A percentile compares a stretch with the other conserved stretches of the same genome.
Evolutionary conservation across 1,284 basidiomycete species (phyloP).

Genomic region (Trichosporon ovoides): DNA sequence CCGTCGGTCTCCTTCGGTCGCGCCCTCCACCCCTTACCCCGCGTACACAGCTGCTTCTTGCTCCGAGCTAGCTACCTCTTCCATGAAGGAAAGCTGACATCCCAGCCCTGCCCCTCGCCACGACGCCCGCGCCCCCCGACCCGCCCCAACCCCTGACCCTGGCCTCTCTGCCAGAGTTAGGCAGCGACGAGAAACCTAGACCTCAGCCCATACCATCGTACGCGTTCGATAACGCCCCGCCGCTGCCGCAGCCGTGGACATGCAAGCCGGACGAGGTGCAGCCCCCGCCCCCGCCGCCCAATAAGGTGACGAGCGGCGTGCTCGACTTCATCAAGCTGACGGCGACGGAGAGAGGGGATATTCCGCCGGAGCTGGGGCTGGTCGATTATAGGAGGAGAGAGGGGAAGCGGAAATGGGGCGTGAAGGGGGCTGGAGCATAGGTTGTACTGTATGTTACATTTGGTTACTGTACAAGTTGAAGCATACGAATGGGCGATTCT

Average conservation of each 20-base stretch:
- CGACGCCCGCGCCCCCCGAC: constrained; percentile 6
- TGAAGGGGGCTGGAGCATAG: constrained; percentile 19
- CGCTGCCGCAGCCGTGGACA: constrained; percentile 37
- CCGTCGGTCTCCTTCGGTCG: too few species aligned
- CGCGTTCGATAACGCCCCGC: constrained; percentile 36
- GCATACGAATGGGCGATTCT: too few species aligned
- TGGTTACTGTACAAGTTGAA: neutral
- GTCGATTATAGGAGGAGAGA: constrained; percentile 36
- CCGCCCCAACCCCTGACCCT: constrained; percentile 7
- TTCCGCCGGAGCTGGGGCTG: constrained; percentile 43
- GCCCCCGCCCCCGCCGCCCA: constrained; percentile 7
- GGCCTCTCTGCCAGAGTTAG: constrained; percentile 8
- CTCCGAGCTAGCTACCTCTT: too few species aligned
- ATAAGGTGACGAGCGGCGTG: constrained; percentile 32
- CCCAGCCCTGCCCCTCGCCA: constrained; percentile 10
- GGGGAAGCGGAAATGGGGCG: constrained; percentile 20
- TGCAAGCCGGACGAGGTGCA: constrained; percentile 19
- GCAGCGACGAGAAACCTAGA: constrained; percentile 14
- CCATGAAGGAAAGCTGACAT: too few species aligned
- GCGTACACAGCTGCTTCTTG: too few species aligned
- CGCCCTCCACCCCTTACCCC: too few species aligned
- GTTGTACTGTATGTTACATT: neutral
- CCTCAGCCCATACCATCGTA: constrained; percentile 15
- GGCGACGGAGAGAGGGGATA: constrained; percentile 39
- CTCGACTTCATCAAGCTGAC: constrained; percentile 46